These are phyloP conservation scores for Talaromyces liani DNA, from an alignment of 495 filamentous ascomycete species.

Conservation along the genomic window DNA sequence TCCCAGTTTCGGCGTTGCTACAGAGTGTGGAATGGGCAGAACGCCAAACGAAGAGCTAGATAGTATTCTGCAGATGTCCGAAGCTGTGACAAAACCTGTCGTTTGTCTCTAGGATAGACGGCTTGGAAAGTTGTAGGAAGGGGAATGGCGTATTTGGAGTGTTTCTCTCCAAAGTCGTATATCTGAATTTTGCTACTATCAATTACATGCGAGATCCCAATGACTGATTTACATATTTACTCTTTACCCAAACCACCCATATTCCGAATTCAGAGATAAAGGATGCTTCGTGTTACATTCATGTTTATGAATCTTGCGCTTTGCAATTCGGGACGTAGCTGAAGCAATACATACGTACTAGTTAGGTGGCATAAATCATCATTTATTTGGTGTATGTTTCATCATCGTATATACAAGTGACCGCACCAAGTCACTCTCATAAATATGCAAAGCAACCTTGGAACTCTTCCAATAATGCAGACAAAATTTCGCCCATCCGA, in stretches of 20 bases:
- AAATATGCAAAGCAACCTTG: neutral
- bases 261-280: too few species aligned
- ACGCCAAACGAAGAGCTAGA: slow-evolving; percentile 30
- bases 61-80: slow-evolving; percentile 18
- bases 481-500: neutral
- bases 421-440: neutral
- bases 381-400: neutral
- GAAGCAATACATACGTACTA: neutral
- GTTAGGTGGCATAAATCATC: neutral
- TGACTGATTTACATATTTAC: neutral
- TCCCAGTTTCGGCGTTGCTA: slow-evolving; percentile 26
- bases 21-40: slow-evolving; percentile 38
- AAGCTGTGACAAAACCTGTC: neutral
- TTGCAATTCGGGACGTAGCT: too few species aligned
- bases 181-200: neutral
- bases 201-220: neutral
- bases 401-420: neutral
- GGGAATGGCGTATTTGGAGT: neutral
- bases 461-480: neutral
- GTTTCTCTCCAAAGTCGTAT: neutral
- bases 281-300: too few species aligned
- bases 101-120: neutral
- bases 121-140: neutral
- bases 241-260: neutral
- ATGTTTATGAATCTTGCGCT: too few species aligned